Evolutionary conservation across 2,329 filamentous ascomycete species (phyloP).

Genomic region (Fusarium sublunatum): DNA sequence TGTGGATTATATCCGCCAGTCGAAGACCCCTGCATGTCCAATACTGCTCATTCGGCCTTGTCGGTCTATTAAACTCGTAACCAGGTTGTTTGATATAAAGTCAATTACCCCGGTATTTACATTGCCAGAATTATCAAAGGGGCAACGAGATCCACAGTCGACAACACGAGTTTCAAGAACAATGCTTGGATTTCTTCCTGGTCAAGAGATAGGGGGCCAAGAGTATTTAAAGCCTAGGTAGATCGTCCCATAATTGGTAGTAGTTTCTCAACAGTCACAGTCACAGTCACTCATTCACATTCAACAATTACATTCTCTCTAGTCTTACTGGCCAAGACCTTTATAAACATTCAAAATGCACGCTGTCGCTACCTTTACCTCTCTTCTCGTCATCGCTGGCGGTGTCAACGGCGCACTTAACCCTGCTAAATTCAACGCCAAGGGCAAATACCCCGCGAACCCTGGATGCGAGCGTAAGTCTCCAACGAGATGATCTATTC

Average conservation of each 20-base stretch:
- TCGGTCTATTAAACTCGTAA: neutral
- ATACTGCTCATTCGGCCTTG: neutral
- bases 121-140: conserved; percentile 13
- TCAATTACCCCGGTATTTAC: conserved; percentile 14
- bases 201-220: conserved; percentile 1
- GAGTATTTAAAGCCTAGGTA: conserved; percentile 24
- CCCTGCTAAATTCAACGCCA: conserved; percentile 40
- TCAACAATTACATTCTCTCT: neutral
- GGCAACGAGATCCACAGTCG: conserved; percentile 9
- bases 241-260: neutral
- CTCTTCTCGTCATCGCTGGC: conserved; percentile 36
- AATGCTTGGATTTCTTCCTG: conserved; percentile 24
- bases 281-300: neutral
- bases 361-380: conserved; percentile 36
- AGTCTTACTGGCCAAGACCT: neutral
- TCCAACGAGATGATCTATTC: neutral
- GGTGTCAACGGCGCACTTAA: conserved; percentile 37
- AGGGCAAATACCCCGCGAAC: conserved; percentile 41
- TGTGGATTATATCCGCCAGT: conserved; percentile 27
- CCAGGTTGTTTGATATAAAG: neutral
- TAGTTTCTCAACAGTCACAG: too few relatives aligned
- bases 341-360: conserved; percentile 29
- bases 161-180: conserved; percentile 22
- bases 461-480: conserved; percentile 37
- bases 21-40: conserved; percentile 4